Conservation (phyloP, 2,329 filamentous ascomycete genomes). For the Pleomassaria siparia region DNA sequence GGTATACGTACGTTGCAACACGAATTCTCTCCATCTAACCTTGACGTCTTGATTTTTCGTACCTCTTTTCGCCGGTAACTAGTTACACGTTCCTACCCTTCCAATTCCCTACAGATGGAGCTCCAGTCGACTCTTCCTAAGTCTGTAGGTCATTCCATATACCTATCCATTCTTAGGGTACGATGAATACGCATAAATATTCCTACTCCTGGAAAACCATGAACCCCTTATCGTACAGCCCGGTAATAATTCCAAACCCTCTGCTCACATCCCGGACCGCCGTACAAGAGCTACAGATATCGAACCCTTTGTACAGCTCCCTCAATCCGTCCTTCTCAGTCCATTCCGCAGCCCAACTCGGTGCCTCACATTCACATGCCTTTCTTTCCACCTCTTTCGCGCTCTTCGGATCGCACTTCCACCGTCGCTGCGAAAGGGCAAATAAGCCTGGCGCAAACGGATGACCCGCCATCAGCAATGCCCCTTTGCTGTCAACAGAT, state of each 20-base stretch:
- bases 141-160: no score
- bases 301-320: slow-evolving; percentile 42
- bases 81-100: no score
- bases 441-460: slow-evolving; percentile 38
- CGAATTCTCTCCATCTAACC: neutral
- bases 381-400: slow-evolving; percentile 16
- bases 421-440: slow-evolving; percentile 20
- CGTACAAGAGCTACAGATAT: slow-evolving; percentile 40
- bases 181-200: no score
- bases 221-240: slow-evolving; percentile 46
- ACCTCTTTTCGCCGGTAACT: no score
- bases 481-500: slow-evolving; percentile 39
- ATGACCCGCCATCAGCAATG: slow-evolving; percentile 47
- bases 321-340: slow-evolving; percentile 34
- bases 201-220: slow-evolving; percentile 36
- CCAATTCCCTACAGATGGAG: no score
- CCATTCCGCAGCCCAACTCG: slow-evolving; percentile 46
- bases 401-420: slow-evolving; percentile 16
- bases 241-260: slow-evolving; percentile 40
- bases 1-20: neutral
- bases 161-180: no score
- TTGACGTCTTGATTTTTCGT: no score
- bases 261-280: slow-evolving; percentile 42
- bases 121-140: no score
- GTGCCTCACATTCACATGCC: slow-evolving; percentile 29